Percentiles rank a stretch among this genome's conserved stretches.
These are phyloP conservation scores for Solanum aculeatissimum DNA, from an alignment of 305 asterid species.

Conservation along the genomic window DNA sequence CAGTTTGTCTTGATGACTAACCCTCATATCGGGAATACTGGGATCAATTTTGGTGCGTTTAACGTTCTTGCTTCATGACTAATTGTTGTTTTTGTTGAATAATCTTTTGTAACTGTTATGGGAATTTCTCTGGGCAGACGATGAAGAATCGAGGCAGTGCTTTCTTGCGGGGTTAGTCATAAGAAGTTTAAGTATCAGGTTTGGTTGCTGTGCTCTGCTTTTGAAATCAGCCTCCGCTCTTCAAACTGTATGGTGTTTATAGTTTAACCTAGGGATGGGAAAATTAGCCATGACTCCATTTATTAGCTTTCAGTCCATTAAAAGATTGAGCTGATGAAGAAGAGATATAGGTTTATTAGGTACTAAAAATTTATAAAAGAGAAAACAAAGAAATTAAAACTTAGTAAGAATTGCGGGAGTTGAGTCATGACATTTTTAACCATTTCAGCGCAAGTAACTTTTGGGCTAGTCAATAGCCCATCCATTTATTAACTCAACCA, in stretches of 20 bases:
- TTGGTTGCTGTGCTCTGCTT: neutral
- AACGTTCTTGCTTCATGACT: neutral
- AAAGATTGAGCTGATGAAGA: neutral
- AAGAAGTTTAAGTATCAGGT: conserved; percentile 91
- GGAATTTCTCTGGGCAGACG: conserved; percentile 31
- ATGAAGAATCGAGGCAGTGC: conserved; percentile 87
- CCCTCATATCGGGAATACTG: conserved; percentile 95
- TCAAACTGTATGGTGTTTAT: neutral
- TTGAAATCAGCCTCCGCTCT: neutral
- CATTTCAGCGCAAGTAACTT: neutral
- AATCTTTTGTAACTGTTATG: neutral
- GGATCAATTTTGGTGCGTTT: conserved; percentile 73
- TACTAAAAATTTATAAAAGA: neutral
- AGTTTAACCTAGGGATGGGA: neutral
- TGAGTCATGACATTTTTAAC: neutral
- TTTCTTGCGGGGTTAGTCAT: conserved; percentile 80
- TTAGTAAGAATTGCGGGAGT: neutral
- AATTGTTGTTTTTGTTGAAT: neutral
- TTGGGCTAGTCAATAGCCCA: neutral
- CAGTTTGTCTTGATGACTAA: conserved; percentile 92
- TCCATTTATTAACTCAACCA: neutral
- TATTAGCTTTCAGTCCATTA: neutral
- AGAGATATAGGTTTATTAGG: neutral
- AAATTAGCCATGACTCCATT: neutral
- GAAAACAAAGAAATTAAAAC: neutral